Evolutionary conservation across 2,329 filamentous ascomycete species (phyloP).

Genomic region (Aspergillus calidoustus): DNA sequence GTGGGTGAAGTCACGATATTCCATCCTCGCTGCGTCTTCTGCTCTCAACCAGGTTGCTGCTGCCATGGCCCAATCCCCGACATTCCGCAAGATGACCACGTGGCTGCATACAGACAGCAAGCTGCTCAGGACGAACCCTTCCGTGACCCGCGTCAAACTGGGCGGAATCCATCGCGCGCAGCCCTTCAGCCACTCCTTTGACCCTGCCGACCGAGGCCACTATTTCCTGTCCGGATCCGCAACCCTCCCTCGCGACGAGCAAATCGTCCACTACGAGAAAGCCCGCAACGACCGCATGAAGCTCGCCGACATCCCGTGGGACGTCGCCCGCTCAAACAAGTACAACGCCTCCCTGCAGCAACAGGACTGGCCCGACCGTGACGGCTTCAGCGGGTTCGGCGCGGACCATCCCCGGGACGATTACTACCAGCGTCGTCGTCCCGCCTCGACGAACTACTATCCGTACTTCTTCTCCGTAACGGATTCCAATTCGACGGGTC

Average conservation of each 20-base stretch:
- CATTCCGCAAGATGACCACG: conserved; percentile 36
- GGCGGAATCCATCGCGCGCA: conserved; percentile 52
- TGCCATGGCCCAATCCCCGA: conserved; percentile 40
- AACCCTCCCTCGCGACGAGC: not conserved
- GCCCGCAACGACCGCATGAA: conserved; percentile 6
- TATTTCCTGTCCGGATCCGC: conserved; percentile 15
- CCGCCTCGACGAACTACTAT: conserved; percentile 1
- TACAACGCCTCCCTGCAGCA: not conserved
- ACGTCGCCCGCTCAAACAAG: not conserved
- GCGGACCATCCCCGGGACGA: not conserved
- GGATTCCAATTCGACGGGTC: not conserved
- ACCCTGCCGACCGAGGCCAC: not conserved
- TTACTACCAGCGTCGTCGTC: not conserved
- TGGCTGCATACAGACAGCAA: conserved; percentile 35
- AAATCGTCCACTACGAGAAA: not conserved
- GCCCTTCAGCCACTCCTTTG: conserved; percentile 45
- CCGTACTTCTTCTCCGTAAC: not conserved
- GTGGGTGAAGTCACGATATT: conserved; percentile 46
- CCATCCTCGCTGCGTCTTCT: conserved; percentile 38
- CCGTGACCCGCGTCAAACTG: conserved; percentile 38
- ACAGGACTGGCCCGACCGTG: not conserved
- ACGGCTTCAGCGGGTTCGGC: not conserved
- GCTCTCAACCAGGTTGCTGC: conserved; percentile 38
- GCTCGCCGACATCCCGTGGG: not conserved
- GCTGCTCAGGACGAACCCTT: conserved; percentile 26